Conservation (phyloP, 2,329 filamentous ascomycete species). For the Apiospora hydei region DNA sequence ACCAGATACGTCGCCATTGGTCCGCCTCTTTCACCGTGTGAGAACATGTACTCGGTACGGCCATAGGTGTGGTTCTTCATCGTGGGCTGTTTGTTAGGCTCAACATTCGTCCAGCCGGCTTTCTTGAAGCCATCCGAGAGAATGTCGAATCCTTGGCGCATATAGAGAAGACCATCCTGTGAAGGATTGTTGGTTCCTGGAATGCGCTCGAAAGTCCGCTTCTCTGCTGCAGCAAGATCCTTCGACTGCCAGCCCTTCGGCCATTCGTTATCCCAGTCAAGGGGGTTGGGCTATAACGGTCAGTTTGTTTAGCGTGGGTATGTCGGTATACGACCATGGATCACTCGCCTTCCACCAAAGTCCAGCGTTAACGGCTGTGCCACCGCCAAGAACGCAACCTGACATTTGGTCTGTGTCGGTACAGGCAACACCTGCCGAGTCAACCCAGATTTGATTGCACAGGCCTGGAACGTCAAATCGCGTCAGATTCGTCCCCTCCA, state of each 20-base stretch:
- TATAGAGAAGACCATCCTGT: conserved; percentile 69
- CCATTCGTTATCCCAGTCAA: conserved; percentile 77
- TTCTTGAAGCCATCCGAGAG: conserved; percentile 64
- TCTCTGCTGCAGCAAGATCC: conserved; percentile 66
- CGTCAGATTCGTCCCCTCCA: conserved; percentile 66
- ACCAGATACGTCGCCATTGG: conserved; percentile 77
- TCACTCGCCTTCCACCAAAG: conserved; percentile 63
- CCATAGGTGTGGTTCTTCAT: conserved; percentile 72
- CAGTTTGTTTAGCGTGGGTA: background rate
- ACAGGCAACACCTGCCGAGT: conserved; percentile 70
- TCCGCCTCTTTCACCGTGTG: conserved; percentile 70
- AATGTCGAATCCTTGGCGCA: conserved; percentile 71
- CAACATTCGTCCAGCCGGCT: conserved; percentile 69
- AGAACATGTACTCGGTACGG: conserved; percentile 73
- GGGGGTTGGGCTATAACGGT: conserved; percentile 57
- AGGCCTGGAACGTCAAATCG: conserved; percentile 76
- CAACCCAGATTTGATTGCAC: conserved; percentile 73
- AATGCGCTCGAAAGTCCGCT: conserved; percentile 72
- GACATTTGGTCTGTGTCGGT: conserved; percentile 77
- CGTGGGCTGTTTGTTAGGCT: conserved; percentile 66
- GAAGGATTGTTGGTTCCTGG: conserved; percentile 73
- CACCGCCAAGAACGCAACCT: conserved; percentile 74
- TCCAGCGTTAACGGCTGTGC: conserved; percentile 71
- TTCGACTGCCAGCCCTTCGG: conserved; percentile 73
- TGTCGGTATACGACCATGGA: background rate